Evolutionary conservation across 1,139 yeast genomes (phyloP).

Genomic region (Yamadazyma pseudoaaseri): DNA sequence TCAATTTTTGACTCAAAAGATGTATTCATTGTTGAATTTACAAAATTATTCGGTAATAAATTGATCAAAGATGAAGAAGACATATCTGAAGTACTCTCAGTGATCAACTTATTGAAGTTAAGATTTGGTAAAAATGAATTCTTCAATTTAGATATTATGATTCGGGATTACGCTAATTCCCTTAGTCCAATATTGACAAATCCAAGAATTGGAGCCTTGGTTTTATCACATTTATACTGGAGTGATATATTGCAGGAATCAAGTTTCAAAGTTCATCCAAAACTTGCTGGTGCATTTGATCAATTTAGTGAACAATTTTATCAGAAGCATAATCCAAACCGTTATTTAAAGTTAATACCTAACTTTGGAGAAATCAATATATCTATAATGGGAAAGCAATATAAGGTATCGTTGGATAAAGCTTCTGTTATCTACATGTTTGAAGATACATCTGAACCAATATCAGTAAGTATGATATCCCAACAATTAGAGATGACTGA

Average conservation of each 20-base stretch:
- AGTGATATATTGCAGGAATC: conserved; percentile 37
- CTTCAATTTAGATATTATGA: conserved; percentile 78
- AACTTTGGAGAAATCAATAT: conserved; percentile 63
- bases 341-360: conserved; percentile 59
- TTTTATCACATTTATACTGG: conserved; percentile 54
- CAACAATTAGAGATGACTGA: conserved; percentile 33
- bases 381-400: conserved; percentile 37
- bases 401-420: conserved; percentile 65
- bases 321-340: conserved; percentile 48
- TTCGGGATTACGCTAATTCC: conserved; percentile 62
- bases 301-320: conserved; percentile 28
- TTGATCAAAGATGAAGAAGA: conserved; percentile 38
- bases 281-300: conserved; percentile 36
- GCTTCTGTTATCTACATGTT: conserved; percentile 65
- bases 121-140: conserved; percentile 70
- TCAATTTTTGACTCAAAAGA: conserved; percentile 79
- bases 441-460: conserved; percentile 28
- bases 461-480: conserved; percentile 22
- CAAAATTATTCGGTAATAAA: conserved; percentile 60
- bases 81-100: conserved; percentile 36
- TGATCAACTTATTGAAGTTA: conserved; percentile 54
- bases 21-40: conserved; percentile 70
- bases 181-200: conserved; percentile 13
- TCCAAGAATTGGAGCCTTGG: conserved; percentile 26
- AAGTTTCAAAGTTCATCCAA: conserved; percentile 47